A percentile compares a stretch with the other conserved stretches of the same genome.
Conservation (phyloP, 179 eudicot species). For the Vitellaria paradoxa region DNA sequence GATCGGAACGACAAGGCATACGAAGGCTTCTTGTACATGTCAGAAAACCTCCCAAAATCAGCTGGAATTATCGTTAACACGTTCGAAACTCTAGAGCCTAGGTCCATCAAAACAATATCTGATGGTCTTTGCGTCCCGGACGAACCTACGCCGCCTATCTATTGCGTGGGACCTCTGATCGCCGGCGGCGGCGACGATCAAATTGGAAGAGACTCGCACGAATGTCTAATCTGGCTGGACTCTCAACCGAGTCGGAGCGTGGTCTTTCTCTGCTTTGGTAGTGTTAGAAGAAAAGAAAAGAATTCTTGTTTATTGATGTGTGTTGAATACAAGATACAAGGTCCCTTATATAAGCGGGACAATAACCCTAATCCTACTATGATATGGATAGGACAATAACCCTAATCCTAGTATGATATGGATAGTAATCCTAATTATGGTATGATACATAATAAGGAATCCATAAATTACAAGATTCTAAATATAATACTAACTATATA, state of each 20-base stretch:
- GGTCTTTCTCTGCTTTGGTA: constrained; percentile 41
- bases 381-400: too few relatives aligned
- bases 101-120: constrained; percentile 21
- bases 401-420: too few relatives aligned
- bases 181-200: background rate
- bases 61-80: constrained; percentile 46
- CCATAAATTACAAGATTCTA: too few relatives aligned
- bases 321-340: too few relatives aligned
- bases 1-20: constrained; percentile 24
- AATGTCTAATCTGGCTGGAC: constrained; percentile 55
- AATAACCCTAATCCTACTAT: too few relatives aligned
- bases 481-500: too few relatives aligned
- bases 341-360: too few relatives aligned
- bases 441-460: too few relatives aligned
- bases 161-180: constrained; percentile 40
- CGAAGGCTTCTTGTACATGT: constrained; percentile 16
- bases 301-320: too few relatives aligned
- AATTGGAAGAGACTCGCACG: background rate
- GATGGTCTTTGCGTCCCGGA: constrained; percentile 32
- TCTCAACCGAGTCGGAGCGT: constrained; percentile 48
- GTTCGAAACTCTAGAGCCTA: constrained; percentile 37
- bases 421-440: too few relatives aligned
- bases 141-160: constrained; percentile 35
- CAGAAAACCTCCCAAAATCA: constrained; percentile 16
- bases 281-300: too few relatives aligned